Base-by-base conservation (phyloP, 768 basidiomycete species). In the Hypholoma sublateritium region DNA sequence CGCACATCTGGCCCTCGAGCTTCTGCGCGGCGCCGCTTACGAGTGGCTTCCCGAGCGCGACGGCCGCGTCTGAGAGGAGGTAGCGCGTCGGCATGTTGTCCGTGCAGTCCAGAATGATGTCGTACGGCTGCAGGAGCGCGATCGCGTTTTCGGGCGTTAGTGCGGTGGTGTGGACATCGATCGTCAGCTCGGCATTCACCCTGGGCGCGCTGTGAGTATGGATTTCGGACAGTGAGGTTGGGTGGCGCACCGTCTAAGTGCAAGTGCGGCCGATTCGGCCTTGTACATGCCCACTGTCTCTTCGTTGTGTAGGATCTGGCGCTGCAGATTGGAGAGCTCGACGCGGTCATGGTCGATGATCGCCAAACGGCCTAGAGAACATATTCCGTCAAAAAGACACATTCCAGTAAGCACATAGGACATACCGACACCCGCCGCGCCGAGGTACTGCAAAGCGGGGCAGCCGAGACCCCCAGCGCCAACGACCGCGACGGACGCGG, bases 401-500 rank as follows among this genome's bases (percentile, higher is more conserved):
- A 12, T 32, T 32, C 28, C 5, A n/a, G n/a, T 39, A 13, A 41
- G 17, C 16, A 34, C 17, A 5, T 25, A 32, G 32, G 24, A 25
- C 88, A 61, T 64, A 92, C 96, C 96, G 57, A 98, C 80, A 22
- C 97, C 97, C 13, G 93, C 90, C 6, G 93, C 92, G 4, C 86
- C 93, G 11, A 99, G 84, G 70, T 98, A 97, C 67, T 97, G 93
- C 45, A 99, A 77, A 39, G 92, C 93, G 46, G 97, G 95, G 70
- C 97, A 98, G 11, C 97, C 97, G 12, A 99, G 79, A 8, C 97
- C 97, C 0, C 97, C 97, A 14, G 95, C 97, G 24, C 97, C 97
- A 3, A 98, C 84, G 3, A 98, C 93, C 14, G 86, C 86, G 1
- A 95, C 86, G 2, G 87, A 86, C 0, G 94, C 84, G 7, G 76